Evolutionary conservation across 495 filamentous ascomycete species (phyloP).

Genomic region (Darksidea phi): DNA sequence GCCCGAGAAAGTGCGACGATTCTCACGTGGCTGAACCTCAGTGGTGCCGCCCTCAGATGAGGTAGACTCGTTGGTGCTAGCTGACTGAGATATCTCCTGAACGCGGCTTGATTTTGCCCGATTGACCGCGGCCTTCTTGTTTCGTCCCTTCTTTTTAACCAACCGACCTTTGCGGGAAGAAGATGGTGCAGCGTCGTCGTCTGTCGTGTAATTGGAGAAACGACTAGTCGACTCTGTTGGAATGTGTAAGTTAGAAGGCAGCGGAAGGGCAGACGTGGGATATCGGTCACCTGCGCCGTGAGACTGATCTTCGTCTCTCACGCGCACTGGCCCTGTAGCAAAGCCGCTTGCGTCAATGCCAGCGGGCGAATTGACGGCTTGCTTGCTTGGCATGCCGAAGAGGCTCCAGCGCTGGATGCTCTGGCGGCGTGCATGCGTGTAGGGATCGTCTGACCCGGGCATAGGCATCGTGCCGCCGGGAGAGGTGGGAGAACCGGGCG

Average conservation of each 20-base stretch:
- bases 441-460: background rate
- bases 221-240: too few species aligned
- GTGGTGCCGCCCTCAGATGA: background rate
- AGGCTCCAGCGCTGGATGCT: constrained; percentile 2
- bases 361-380: background rate
- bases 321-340: background rate
- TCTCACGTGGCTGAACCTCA: background rate
- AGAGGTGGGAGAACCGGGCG: background rate
- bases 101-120: too few species aligned
- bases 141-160: background rate
- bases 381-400: constrained; percentile 2
- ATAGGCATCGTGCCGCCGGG: background rate
- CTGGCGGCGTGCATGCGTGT: constrained; percentile 4
- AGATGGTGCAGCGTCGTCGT: background rate
- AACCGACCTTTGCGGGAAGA: background rate
- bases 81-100: background rate
- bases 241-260: constrained; percentile 25
- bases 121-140: too few species aligned
- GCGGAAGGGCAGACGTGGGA: constrained; percentile 39
- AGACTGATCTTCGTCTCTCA: constrained; percentile 5
- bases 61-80: background rate
- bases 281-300: constrained; percentile 44
- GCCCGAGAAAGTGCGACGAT: background rate
- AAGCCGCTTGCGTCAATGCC: constrained; percentile 15
- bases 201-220: background rate